A percentile compares a stretch with the other conserved stretches of the same genome.
Conservation (phyloP, 2,329 filamentous ascomycete genomes). For the Byssoonygena ceratinophila region DNA sequence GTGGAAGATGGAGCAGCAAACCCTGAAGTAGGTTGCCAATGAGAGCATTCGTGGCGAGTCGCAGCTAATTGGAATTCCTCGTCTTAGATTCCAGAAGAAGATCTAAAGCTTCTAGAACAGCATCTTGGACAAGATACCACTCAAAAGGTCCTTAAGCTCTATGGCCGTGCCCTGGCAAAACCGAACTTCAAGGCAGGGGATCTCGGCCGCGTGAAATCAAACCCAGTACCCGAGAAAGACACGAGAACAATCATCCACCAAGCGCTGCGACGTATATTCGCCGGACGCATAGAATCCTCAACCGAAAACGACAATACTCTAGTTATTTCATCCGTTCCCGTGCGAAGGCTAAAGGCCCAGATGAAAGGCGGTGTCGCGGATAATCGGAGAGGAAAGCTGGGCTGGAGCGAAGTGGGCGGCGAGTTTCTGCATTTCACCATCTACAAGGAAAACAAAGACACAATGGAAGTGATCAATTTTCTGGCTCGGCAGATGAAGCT, state of each 20-base stretch:
- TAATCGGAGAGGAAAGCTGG: constrained; percentile 36
- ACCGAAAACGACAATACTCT: constrained; percentile 63
- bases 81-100: constrained; percentile 29
- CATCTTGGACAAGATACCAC: constrained; percentile 45
- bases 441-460: constrained; percentile 95
- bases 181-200: constrained; percentile 48
- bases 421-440: constrained; percentile 83
- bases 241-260: constrained; percentile 54
- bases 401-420: constrained; percentile 59
- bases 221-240: constrained; percentile 50
- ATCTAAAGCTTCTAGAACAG: constrained; percentile 34
- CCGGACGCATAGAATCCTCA: constrained; percentile 63
- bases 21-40: background rate
- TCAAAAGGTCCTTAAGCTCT: constrained; percentile 44
- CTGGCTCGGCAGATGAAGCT: constrained; percentile 63
- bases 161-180: constrained; percentile 43
- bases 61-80: background rate
- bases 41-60: background rate
- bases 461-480: constrained; percentile 77
- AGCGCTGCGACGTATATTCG: constrained; percentile 65
- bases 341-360: constrained; percentile 15
- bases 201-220: constrained; percentile 45
- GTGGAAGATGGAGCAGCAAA: background rate
- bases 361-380: constrained; percentile 21
- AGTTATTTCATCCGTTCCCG: constrained; percentile 41